Conservation (phyloP, 305 asterid genomes). For the Fraxinus floribunda region DNA sequence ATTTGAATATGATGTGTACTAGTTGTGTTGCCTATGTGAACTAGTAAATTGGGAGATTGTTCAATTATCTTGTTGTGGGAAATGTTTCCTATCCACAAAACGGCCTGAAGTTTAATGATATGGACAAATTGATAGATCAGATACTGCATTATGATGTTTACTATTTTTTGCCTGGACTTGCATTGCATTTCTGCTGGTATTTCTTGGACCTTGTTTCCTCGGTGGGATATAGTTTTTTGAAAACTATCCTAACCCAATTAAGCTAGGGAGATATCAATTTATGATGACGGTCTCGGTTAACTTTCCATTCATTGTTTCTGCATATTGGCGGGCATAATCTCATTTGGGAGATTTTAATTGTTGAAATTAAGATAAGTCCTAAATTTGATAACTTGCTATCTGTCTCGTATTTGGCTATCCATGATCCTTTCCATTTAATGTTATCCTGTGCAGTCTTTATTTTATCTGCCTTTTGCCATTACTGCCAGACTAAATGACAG, state of each 20-base stretch:
- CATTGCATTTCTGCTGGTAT: too few species aligned
- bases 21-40: too few species aligned
- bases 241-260: not conserved
- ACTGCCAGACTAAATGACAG: constrained; percentile 83
- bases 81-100: too few species aligned
- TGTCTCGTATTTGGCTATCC: too few species aligned
- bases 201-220: not conserved
- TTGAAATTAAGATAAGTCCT: not conserved
- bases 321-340: too few species aligned
- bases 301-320: not conserved
- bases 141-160: too few species aligned
- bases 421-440: constrained; percentile 12
- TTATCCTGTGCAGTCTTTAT: not conserved
- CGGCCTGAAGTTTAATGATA: not conserved
- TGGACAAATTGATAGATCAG: not conserved
- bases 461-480: too few species aligned
- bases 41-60: too few species aligned
- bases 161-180: too few species aligned
- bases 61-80: too few species aligned
- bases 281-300: not conserved
- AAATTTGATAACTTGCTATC: not conserved
- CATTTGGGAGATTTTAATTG: not conserved
- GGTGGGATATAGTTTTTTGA: not conserved
- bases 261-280: not conserved
- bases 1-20: too few species aligned